These are phyloP conservation scores for Fusarium sacchari DNA, from an alignment of 2,329 filamentous ascomycete species.

Conservation along the genomic window DNA sequence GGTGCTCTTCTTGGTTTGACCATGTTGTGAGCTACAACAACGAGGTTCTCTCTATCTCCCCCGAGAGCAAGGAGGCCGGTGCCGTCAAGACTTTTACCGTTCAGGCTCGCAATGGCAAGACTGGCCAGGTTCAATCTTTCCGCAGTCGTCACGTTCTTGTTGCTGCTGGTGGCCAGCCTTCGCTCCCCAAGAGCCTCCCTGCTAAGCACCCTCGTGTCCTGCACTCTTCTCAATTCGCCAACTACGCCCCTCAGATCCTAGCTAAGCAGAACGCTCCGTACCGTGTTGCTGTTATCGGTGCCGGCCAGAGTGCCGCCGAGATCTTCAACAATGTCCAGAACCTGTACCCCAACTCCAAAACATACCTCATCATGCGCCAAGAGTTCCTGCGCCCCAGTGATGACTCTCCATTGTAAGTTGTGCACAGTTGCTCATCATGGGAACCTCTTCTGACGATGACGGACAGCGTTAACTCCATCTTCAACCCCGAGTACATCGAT, in stretches of 20 bases:
- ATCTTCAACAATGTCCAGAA: constrained; percentile 90
- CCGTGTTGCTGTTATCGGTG: constrained; percentile 85
- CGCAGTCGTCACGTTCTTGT: constrained; percentile 73
- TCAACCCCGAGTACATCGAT: constrained; percentile 88
- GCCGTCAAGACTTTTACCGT: constrained; percentile 75
- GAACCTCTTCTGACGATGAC: constrained; percentile 40
- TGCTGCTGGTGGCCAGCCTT: constrained; percentile 69
- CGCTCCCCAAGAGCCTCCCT: constrained; percentile 76
- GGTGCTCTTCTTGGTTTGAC: constrained; percentile 87
- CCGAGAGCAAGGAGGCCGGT: constrained; percentile 61
- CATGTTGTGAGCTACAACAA: constrained; percentile 77
- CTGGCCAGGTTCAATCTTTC: constrained; percentile 63
- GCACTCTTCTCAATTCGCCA: constrained; percentile 88
- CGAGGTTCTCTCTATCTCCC: constrained; percentile 78
- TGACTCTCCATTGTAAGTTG: constrained; percentile 89
- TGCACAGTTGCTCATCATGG: not conserved
- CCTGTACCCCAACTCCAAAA: constrained; percentile 83
- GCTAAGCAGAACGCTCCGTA: constrained; percentile 66
- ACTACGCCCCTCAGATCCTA: constrained; percentile 69
- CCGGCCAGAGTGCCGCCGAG: constrained; percentile 92
- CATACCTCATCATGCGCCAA: constrained; percentile 81
- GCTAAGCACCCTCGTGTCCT: constrained; percentile 77
- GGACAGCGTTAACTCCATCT: constrained; percentile 89
- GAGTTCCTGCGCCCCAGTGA: constrained; percentile 90
- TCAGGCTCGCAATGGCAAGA: constrained; percentile 68